Evolutionary conservation across 2,329 filamentous ascomycete species (phyloP).

Genomic region (Harringtonia aguacate): DNA sequence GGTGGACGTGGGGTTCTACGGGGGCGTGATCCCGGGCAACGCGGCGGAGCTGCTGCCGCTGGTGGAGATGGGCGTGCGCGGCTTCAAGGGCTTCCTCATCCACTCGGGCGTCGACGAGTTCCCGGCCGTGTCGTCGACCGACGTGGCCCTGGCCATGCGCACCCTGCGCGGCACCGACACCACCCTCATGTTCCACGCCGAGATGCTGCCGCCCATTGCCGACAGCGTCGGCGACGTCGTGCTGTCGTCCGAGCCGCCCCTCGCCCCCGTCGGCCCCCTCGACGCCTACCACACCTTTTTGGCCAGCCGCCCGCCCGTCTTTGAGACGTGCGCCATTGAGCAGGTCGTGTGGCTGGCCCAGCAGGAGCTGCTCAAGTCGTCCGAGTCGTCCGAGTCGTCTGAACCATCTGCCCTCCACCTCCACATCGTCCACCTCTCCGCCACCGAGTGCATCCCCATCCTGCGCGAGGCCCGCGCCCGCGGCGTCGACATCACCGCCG

Average conservation of each 20-base stretch:
- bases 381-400: no score
- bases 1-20: constrained; percentile 98
- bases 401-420: no score
- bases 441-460: constrained; percentile 77
- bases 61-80: constrained; percentile 76
- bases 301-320: constrained; percentile 75
- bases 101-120: constrained; percentile 97
- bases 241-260: constrained; percentile 58
- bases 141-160: constrained; percentile 70
- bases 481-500: constrained; percentile 80
- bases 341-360: constrained; percentile 76
- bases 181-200: constrained; percentile 97
- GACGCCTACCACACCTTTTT: constrained; percentile 84
- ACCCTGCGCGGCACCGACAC: constrained; percentile 73
- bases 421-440: constrained; percentile 89
- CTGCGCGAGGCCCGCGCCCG: constrained; percentile 59
- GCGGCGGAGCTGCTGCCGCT: constrained; percentile 66
- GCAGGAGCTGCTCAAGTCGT: constrained; percentile 42
- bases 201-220: constrained; percentile 88
- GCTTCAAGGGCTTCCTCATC: constrained; percentile 97
- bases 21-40: constrained; percentile 88
- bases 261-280: constrained; percentile 57
- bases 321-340: constrained; percentile 84
- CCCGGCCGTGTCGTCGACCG: constrained; percentile 70
- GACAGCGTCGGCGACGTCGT: constrained; percentile 53